Evolutionary conservation across 257 asterid species (phyloP), one percentile per base, ranked within the genome.

Genomic region (Asclepias syriaca): DNA sequence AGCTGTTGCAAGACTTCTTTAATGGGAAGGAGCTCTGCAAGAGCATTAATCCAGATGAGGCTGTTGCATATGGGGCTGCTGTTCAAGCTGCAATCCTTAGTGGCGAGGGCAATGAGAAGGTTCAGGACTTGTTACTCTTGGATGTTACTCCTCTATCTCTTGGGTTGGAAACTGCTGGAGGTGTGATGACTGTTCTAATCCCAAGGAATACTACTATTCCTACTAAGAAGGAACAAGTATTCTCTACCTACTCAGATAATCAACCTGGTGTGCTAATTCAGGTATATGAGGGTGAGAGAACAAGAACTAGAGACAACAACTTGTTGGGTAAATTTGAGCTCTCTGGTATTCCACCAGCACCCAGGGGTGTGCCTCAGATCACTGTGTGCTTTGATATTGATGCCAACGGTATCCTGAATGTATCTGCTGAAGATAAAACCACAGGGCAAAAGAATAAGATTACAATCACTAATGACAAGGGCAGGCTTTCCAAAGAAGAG

Each of bases 341-440:
- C 16, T 82, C 85, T 22, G 85, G 83, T 43, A 82, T 82, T 9
- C 85, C 85, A 11, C 85, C 85, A 16, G 85, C 85, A 16, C 85
- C 85, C 3, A 66, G 85, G 29, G 85, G 85, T 19, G 85, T 82
- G 21, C 85, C 85, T 5, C 85, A 82, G 64, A 82, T 82, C 60
- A 82, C 81, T 0, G 86, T 82, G 32, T 82, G 86, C 40, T 82
- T 82, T 39, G 85, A 82, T 29, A 82, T 82, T 37, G 85, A 82
- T 18, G 85, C 85, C 43, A 82, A 82, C 15, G 84, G 86, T 37
- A 82, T 82, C 60, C 29, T 82, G 49, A 82, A 82, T 21, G 83
- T 79, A 59, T 75, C 83, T 16, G 83, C 80, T 0, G 83, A 75
- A 73, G 83, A 79, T 63, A 79, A 79, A 66, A 79, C 83, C 46